Percentiles rank a stretch among this genome's conserved stretches.
These are phyloP conservation scores for Amanita muscaria DNA, from an alignment of 768 basidiomycete species.

Conservation along the genomic window DNA sequence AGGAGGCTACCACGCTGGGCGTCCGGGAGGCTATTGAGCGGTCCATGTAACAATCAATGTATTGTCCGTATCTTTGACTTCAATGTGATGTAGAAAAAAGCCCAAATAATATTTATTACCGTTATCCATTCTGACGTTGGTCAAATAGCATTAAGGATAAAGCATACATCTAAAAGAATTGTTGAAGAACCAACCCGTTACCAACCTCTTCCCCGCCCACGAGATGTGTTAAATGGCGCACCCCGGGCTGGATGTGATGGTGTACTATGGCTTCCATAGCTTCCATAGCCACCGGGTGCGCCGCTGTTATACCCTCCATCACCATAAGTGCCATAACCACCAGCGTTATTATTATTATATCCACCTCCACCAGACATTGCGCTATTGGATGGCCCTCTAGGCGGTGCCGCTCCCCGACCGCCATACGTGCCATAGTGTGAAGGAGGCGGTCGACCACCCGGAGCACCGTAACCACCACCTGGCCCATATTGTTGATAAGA, in stretches of 20 bases:
- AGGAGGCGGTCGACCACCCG: background rate
- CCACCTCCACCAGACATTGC: background rate
- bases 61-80: background rate
- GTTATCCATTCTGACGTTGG: too few relatives aligned
- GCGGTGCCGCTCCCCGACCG: conserved; percentile 6
- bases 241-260: conserved; percentile 5
- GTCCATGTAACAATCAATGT: background rate
- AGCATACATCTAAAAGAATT: background rate
- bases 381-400: conserved; percentile 13
- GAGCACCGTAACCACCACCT: conserved; percentile 7
- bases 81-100: background rate
- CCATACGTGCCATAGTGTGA: conserved; percentile 22
- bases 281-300: conserved; percentile 24
- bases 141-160: background rate
- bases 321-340: conserved; percentile 26
- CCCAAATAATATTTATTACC: too few relatives aligned
- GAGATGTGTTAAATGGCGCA: conserved; percentile 12
- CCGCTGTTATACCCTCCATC: conserved; percentile 24
- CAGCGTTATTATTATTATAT: conserved; percentile 17
- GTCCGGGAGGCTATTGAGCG: conserved; percentile 10
- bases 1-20: conserved; percentile 13
- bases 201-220: conserved; percentile 47
- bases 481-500: conserved; percentile 24
- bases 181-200: conserved; percentile 11
- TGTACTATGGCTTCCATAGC: conserved; percentile 22